phyloP scores from a whole-genome alignment of 768 basidiomycete genomes.

The Fomitopsis serialis region DNA sequence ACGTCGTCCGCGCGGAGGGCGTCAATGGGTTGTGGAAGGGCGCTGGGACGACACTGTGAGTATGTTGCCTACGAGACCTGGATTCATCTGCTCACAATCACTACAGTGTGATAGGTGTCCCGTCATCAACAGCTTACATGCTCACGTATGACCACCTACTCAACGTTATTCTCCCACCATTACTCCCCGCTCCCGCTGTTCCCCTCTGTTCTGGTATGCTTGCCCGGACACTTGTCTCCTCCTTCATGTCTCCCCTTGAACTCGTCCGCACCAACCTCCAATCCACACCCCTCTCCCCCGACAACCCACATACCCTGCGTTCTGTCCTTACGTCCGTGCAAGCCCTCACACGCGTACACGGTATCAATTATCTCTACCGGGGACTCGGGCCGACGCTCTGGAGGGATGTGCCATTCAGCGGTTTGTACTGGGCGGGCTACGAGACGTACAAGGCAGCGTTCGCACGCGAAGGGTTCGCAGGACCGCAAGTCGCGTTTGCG shows the following conservation, averaged over 20 bases:
- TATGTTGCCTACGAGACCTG: constrained; percentile 5
- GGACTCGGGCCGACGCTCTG: constrained; percentile 90
- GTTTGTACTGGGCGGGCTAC: constrained; percentile 95
- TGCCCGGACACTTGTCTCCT: constrained; percentile 75
- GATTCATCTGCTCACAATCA: background rate
- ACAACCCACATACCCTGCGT: constrained; percentile 69
- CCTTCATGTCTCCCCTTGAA: constrained; percentile 83
- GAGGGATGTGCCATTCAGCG: constrained; percentile 97
- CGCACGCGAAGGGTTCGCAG: constrained; percentile 45
- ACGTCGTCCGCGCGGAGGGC: constrained; percentile 81
- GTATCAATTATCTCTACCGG: constrained; percentile 75
- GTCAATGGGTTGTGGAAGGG: constrained; percentile 92
- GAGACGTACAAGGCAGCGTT: constrained; percentile 74
- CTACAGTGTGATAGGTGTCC: constrained; percentile 80
- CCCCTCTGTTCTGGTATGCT: constrained; percentile 81
- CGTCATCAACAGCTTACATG: constrained; percentile 91
- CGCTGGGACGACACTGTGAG: constrained; percentile 84
- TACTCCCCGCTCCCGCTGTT: constrained; percentile 51
- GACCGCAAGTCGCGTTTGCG: constrained; percentile 72
- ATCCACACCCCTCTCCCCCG: constrained; percentile 69
- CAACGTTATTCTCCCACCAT: constrained; percentile 52
- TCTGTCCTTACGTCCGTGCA: constrained; percentile 67
- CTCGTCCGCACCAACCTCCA: constrained; percentile 92
- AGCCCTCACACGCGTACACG: constrained; percentile 53
- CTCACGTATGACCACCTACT: constrained; percentile 89